Conservation (phyloP, 1,139 yeast species). For the Yamadazyma buinensis region DNA sequence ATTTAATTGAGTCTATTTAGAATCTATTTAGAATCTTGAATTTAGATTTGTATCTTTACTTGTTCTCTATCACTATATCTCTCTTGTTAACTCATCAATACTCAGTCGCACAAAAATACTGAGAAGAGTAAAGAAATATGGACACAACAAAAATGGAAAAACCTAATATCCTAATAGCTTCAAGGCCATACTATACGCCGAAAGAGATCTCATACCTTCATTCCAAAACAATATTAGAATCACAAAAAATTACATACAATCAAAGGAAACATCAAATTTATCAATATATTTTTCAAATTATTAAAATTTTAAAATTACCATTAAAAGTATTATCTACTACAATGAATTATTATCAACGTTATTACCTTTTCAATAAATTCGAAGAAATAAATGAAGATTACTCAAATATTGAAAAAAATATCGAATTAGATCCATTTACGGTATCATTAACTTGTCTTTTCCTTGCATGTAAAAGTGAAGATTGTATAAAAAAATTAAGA, state of each 20-base stretch:
- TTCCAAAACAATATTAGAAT: conserved; percentile 48
- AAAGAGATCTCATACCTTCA: conserved; percentile 55
- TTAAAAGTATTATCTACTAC: conserved; percentile 62
- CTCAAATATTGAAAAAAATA: conserved; percentile 19
- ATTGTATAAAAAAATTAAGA: conserved; percentile 75
- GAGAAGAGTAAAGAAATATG: too few species aligned
- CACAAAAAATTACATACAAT: conserved; percentile 42
- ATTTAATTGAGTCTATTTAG: conserved; percentile 9
- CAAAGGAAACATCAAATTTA: conserved; percentile 53
- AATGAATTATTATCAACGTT: conserved; percentile 70
- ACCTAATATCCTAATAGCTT: conserved; percentile 39
- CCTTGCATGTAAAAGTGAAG: conserved; percentile 81
- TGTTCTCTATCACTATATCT: too few species aligned
- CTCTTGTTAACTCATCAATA: too few species aligned
- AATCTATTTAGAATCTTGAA: too few species aligned
- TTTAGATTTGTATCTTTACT: too few species aligned
- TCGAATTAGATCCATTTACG: conserved; percentile 43
- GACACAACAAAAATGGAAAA: conserved; percentile 10
- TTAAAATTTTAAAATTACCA: conserved; percentile 58
- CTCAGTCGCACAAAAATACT: too few species aligned
- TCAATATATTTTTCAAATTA: conserved; percentile 51
- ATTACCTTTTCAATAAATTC: conserved; percentile 60
- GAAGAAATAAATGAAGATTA: conserved; percentile 27
- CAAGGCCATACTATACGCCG: conserved; percentile 62
- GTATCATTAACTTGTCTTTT: conserved; percentile 74